Evolutionary conservation across 495 filamentous ascomycete genomes (phyloP).

Genomic region (Pseudotulostoma volvatum): DNA sequence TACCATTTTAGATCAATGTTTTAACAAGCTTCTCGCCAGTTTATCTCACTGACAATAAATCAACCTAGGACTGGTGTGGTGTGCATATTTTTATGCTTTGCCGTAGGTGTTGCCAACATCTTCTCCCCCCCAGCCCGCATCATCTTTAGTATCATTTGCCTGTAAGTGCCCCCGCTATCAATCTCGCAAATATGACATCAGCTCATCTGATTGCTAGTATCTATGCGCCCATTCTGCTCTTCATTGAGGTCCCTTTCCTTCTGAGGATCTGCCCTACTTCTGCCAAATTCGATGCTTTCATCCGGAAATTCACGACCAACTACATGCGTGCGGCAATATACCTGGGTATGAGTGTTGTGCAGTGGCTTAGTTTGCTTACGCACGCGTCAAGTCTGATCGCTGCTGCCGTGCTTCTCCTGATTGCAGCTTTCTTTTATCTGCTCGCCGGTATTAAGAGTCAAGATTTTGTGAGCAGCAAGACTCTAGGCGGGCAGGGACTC

Average conservation of each 20-base stretch:
- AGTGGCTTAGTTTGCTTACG: conserved; percentile 57
- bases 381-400: conserved; percentile 60
- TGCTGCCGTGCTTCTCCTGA: conserved; percentile 61
- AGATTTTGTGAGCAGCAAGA: conserved; percentile 93
- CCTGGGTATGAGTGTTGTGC: conserved; percentile 56
- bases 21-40: too few species aligned
- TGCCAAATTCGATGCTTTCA: conserved; percentile 68
- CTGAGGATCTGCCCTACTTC: conserved; percentile 97
- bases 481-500: conserved; percentile 80
- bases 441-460: conserved; percentile 80
- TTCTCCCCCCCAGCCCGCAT: conserved; percentile 52
- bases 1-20: too few species aligned
- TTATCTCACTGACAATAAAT: conserved; percentile 10
- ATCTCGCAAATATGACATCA: not conserved
- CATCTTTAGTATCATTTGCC: conserved; percentile 65
- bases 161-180: conserved; percentile 41
- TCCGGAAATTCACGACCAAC: conserved; percentile 84
- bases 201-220: conserved; percentile 15
- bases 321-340: conserved; percentile 96
- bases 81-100: conserved; percentile 88
- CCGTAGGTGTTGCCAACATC: conserved; percentile 85
- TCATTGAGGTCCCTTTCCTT: conserved; percentile 91
- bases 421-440: conserved; percentile 68
- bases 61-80: conserved; percentile 72
- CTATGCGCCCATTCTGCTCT: conserved; percentile 75